These are phyloP conservation scores for Gracilaria gracilis DNA, from an alignment of 23 red algal species.

Conservation along the genomic window DNA sequence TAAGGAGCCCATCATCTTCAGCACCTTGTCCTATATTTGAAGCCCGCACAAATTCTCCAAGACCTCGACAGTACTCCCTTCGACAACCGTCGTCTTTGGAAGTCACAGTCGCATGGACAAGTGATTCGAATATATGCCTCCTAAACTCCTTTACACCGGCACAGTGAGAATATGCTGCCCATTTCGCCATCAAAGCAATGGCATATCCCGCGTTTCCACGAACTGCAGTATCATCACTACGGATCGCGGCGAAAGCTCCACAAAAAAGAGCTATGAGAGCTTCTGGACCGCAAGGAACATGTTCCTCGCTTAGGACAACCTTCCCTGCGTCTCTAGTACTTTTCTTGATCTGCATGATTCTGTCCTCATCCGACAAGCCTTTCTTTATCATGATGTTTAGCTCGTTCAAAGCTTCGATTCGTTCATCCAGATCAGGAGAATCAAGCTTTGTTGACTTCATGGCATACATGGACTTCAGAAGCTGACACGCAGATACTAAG, in stretches of 20 bases:
- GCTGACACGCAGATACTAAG: constrained; percentile 2
- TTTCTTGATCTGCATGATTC: background rate
- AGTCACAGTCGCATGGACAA: constrained; percentile 1
- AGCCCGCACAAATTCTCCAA: constrained; percentile 42
- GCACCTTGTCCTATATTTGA: background rate
- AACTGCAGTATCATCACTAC: constrained; percentile 59
- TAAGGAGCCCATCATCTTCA: background rate
- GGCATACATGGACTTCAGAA: constrained; percentile 51
- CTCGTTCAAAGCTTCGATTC: constrained; percentile 47
- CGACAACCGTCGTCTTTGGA: constrained; percentile 16
- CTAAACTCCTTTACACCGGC: background rate
- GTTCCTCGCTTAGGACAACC: background rate
- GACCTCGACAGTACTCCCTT: constrained; percentile 33
- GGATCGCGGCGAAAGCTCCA: constrained; percentile 41
- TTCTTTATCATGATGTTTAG: constrained; percentile 22
- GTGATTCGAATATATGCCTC: constrained; percentile 9
- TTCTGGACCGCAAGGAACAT: constrained; percentile 19
- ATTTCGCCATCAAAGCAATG: constrained; percentile 50
- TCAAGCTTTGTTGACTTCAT: constrained; percentile 47
- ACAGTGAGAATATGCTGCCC: constrained; percentile 1
- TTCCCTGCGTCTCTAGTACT: background rate
- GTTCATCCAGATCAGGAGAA: constrained; percentile 53
- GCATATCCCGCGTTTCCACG: constrained; percentile 65
- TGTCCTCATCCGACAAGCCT: background rate
- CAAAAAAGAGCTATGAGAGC: constrained; percentile 38